Evolutionary conservation across 805 yeast species (phyloP).

Genomic region (Torulaspora gathmanii): DNA sequence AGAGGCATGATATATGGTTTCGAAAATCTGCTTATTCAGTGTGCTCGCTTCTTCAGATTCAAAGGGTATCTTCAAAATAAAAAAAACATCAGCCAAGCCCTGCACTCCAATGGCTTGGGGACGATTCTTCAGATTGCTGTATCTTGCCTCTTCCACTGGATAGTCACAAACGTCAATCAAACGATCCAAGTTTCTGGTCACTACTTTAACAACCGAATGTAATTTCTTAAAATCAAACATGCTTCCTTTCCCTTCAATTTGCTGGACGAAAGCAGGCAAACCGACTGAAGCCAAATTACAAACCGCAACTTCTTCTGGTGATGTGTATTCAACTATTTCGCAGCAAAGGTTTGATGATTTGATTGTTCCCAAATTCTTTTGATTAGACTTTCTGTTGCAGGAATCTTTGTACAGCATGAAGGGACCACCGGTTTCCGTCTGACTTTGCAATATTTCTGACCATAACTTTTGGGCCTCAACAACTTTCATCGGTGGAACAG

Average conservation of each 20-base stretch:
- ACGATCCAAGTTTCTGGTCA: slow-evolving; percentile 70
- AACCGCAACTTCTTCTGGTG: slow-evolving; percentile 86
- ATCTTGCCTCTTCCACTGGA: slow-evolving; percentile 70
- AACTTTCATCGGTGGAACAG: slow-evolving; percentile 55
- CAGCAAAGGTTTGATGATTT: slow-evolving; percentile 91
- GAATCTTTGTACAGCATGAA: slow-evolving; percentile 90
- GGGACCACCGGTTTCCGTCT: slow-evolving; percentile 94
- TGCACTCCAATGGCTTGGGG: slow-evolving; percentile 95
- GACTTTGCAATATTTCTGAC: slow-evolving; percentile 82
- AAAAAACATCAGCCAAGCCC: slow-evolving; percentile 89
- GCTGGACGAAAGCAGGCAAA: slow-evolving; percentile 65
- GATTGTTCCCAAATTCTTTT: slow-evolving; percentile 83
- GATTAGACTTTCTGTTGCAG: slow-evolving; percentile 81
- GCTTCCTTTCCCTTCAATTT: slow-evolving; percentile 39
- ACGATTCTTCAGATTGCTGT: slow-evolving; percentile 72
- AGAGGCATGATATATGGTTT: slow-evolving; percentile 92
- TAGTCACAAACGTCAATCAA: slow-evolving; percentile 79
- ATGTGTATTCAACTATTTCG: slow-evolving; percentile 86
- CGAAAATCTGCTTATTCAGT: slow-evolving; percentile 80
- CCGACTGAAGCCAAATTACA: slow-evolving; percentile 91
- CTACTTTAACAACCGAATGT: slow-evolving; percentile 70
- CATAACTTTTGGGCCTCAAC: slow-evolving; percentile 84
- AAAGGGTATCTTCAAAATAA: slow-evolving; percentile 75
- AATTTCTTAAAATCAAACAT: slow-evolving; percentile 65
- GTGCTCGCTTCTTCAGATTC: slow-evolving; percentile 75